A percentile compares a stretch with the other conserved stretches of the same genome.
phyloP scores from a whole-genome alignment of 495 filamentous ascomycete genomes.

The Hyaloscypha bicolor region DNA sequence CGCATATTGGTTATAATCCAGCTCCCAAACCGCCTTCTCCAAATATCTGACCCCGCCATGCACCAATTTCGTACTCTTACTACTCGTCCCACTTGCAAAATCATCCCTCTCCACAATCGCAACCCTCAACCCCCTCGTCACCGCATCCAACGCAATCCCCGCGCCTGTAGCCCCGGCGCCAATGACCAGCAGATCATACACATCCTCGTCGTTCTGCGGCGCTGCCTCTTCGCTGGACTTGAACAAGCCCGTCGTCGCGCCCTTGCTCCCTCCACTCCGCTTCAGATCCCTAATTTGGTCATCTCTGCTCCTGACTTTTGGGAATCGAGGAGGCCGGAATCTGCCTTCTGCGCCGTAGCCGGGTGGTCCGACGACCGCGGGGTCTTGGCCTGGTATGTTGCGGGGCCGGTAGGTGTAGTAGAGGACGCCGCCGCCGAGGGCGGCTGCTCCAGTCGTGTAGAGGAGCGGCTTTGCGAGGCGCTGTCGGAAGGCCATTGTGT shows the following conservation, averaged over 20 bases:
- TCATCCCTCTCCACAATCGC: conserved; percentile 95
- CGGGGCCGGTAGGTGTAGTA: conserved; percentile 82
- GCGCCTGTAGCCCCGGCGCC: conserved; percentile 91
- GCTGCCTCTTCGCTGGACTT: conserved; percentile 32
- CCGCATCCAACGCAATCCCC: conserved; percentile 93
- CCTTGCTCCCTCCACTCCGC: conserved; percentile 40
- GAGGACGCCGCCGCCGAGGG: conserved; percentile 62
- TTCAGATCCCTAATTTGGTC: conserved; percentile 66
- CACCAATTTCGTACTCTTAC: conserved; percentile 96
- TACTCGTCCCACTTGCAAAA: conserved; percentile 91
- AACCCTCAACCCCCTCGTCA: conserved; percentile 88
- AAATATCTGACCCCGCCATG: conserved; percentile 96
- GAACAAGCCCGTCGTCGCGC: conserved; percentile 9
- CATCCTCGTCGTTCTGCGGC: conserved; percentile 38
- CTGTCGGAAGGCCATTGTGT: conserved; percentile 60
- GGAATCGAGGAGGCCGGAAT: conserved; percentile 81
- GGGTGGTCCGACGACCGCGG: conserved; percentile 77
- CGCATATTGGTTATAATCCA: conserved; percentile 94
- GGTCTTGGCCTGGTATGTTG: conserved; percentile 83
- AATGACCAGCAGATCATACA: conserved; percentile 89
- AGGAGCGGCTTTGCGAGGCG: conserved; percentile 61
- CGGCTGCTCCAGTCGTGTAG: conserved; percentile 58
- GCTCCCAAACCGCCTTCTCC: conserved; percentile 95
- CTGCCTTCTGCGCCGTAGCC: conserved; percentile 77
- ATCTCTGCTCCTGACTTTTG: conserved; percentile 68